Conservation (phyloP, 768 basidiomycete species). For the Boletellus sp. region DNA sequence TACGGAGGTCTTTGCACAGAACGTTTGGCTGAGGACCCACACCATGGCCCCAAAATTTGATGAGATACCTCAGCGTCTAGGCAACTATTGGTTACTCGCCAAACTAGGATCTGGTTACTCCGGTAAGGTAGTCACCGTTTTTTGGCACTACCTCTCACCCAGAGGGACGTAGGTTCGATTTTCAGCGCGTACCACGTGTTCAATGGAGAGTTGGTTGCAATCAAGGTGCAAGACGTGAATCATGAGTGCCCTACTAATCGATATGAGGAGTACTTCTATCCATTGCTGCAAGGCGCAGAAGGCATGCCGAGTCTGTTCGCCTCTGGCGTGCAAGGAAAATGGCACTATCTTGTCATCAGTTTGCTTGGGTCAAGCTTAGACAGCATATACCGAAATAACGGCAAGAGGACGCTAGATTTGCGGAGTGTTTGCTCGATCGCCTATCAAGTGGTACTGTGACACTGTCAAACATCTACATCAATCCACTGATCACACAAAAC, state of each 20-base stretch:
- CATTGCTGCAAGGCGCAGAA: slow-evolving; percentile 62
- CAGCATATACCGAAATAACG: slow-evolving; percentile 51
- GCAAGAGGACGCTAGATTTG: slow-evolving; percentile 60
- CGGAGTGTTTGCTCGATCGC: slow-evolving; percentile 72
- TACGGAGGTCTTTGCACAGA: background rate
- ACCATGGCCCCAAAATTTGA: slow-evolving; percentile 16
- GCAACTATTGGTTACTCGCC: slow-evolving; percentile 58
- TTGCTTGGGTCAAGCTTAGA: slow-evolving; percentile 71
- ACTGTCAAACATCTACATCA: background rate
- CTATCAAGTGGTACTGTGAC: slow-evolving; percentile 62
- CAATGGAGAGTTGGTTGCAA: slow-evolving; percentile 57
- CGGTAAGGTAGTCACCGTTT: slow-evolving; percentile 38
- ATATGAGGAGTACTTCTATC: slow-evolving; percentile 69
- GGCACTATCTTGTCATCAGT: slow-evolving; percentile 76
- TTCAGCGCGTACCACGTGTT: slow-evolving; percentile 59
- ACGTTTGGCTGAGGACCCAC: background rate
- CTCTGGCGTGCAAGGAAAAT: slow-evolving; percentile 50
- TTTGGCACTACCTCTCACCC: background rate
- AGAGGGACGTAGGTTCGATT: slow-evolving; percentile 56
- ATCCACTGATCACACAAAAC: slow-evolving; percentile 6
- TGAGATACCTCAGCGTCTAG: slow-evolving; percentile 38
- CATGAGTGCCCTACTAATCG: slow-evolving; percentile 75
- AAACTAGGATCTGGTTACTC: slow-evolving; percentile 72
- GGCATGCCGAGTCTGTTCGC: slow-evolving; percentile 76
- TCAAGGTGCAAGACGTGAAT: slow-evolving; percentile 68